Base-by-base conservation (phyloP, 495 filamentous ascomycete species). In the Penicillium pancosmium region DNA sequence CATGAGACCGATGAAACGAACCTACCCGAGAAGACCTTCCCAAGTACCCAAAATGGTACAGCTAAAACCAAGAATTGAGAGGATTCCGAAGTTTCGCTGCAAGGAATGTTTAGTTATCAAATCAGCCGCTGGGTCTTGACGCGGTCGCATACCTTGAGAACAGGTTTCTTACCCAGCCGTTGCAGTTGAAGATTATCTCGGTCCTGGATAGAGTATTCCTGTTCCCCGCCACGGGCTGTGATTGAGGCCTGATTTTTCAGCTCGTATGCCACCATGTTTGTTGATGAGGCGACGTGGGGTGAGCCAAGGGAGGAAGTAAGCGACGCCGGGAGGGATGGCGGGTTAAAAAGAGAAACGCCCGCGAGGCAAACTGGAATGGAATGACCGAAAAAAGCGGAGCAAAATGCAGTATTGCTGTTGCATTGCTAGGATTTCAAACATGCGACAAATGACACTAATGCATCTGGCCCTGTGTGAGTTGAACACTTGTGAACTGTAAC, bases 131-230 rank as follows among this genome's bases (percentile, higher is more conserved):
- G 41, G 6, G 41, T 56, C 34, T 38, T 1, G 15, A 16, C 33
- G 53, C 6, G 18, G 35, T 19, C 13, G 16, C 59, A 53, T 57
- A 76, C 73, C 69, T 71, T 76, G 47, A 78, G 65, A 23, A 78
- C 73, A 10, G 73, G 72, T 61, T 71, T 77, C 54, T 78, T 77
- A 19, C 77, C 75, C 51, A 79, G 56, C 4, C 70, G 71, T 33
- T 70, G 64, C n/a, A 78, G 59, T 23, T 65, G 60, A 23, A 61
- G 56, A 57, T 72, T 69, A 61, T 78, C 74, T 46, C 66, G 71
- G 50, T 73, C 63, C n/a, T 43, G 48, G 15, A 23, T 49, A 34
- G 57, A 53, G 18, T 25, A 23, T 15, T 11, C 35, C 35, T 33
- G 33, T 16, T 44, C 31, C 43, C 48, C 18, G 21, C 21, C 27